Conservation (phyloP, 2,329 filamentous ascomycete species). For the Aspergillus amoenus region DNA sequence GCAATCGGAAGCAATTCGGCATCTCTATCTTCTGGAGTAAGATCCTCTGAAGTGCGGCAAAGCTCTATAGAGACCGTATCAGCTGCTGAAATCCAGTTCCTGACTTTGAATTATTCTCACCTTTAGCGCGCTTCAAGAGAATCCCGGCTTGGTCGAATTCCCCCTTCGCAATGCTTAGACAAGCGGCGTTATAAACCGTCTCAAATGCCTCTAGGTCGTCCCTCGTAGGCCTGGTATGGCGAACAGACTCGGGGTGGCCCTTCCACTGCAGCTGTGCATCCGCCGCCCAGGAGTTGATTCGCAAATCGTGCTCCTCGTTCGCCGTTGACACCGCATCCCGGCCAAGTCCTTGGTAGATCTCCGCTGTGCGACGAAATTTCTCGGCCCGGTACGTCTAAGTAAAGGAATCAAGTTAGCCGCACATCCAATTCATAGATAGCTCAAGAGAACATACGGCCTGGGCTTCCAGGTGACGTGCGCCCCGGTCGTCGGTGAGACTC, state of each 20-base stretch:
- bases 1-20: slow-evolving; percentile 61
- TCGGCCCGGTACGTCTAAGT: slow-evolving; percentile 56
- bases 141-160: slow-evolving; percentile 59
- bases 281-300: slow-evolving; percentile 61
- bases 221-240: slow-evolving; percentile 54
- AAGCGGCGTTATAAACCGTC: slow-evolving; percentile 65
- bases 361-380: slow-evolving; percentile 55
- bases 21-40: slow-evolving; percentile 59
- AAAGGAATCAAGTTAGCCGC: background rate
- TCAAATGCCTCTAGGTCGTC: slow-evolving; percentile 65
- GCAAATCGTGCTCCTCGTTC: slow-evolving; percentile 59
- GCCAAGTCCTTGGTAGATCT: slow-evolving; percentile 54
- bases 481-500: slow-evolving; percentile 43
- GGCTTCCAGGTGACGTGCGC: slow-evolving; percentile 60
- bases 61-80: slow-evolving; percentile 43
- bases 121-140: slow-evolving; percentile 59
- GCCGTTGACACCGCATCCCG: slow-evolving; percentile 38
- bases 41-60: slow-evolving; percentile 59
- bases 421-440: background rate
- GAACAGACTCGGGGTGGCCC: slow-evolving; percentile 50
- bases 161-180: slow-evolving; percentile 61
- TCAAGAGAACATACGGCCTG: slow-evolving; percentile 51
- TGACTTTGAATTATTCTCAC: slow-evolving; percentile 29
- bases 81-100: background rate
- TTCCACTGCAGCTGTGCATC: slow-evolving; percentile 64